These are phyloP conservation scores for Cajanus cajan DNA, from an alignment of 306 rosid genomes.

Conservation along the genomic window DNA sequence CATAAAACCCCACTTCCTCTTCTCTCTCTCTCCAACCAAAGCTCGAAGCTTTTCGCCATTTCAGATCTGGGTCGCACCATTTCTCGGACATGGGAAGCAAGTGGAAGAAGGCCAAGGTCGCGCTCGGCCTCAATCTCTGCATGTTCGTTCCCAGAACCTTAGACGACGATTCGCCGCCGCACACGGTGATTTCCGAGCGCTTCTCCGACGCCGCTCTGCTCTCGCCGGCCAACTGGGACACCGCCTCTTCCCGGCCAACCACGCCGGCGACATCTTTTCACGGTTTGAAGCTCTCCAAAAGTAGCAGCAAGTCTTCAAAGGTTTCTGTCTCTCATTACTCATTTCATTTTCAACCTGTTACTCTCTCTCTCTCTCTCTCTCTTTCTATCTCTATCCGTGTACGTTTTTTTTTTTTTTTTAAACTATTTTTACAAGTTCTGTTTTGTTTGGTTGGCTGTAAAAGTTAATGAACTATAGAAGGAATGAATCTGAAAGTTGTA, in stretches of 20 bases:
- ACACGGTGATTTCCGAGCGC: constrained; percentile 55
- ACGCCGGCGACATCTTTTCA: constrained; percentile 40
- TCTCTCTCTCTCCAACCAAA: constrained; percentile 30
- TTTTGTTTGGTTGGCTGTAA: constrained; percentile 23
- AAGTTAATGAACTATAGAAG: not conserved
- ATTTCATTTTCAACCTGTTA: not conserved
- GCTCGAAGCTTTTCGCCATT: constrained; percentile 47
- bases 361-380: not conserved
- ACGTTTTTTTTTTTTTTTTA: not conserved
- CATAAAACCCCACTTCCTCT: constrained; percentile 47
- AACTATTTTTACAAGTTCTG: not conserved
- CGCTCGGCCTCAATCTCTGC: constrained; percentile 82
- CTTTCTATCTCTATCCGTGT: not conserved
- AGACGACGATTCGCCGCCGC: constrained; percentile 65
- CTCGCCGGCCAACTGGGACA: constrained; percentile 60
- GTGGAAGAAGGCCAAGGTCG: constrained; percentile 92
- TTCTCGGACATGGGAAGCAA: constrained; percentile 74
- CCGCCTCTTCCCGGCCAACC: constrained; percentile 31
- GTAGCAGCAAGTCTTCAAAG: constrained; percentile 51
- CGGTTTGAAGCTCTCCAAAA: constrained; percentile 38
- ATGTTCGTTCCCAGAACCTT: constrained; percentile 72
- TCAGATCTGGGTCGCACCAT: constrained; percentile 52
- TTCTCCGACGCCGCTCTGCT: constrained; percentile 84
- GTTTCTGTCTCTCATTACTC: constrained; percentile 31
- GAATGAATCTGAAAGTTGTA: constrained; percentile 25